These are phyloP conservation scores for Persicaria maculosa DNA, from an alignment of 148 eudicot species.

Conservation along the genomic window DNA sequence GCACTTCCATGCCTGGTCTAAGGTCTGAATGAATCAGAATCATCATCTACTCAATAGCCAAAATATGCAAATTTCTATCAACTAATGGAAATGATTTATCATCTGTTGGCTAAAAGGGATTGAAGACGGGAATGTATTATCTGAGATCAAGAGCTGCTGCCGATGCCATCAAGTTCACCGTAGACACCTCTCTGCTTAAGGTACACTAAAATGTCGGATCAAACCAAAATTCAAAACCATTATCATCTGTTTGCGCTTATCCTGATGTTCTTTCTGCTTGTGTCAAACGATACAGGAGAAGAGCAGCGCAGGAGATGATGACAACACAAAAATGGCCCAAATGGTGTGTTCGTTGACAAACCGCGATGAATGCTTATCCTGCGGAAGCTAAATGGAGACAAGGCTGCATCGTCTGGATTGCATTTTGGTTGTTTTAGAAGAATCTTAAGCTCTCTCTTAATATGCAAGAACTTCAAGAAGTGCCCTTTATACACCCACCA, in stretches of 20 bases:
- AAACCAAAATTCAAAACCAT: background rate
- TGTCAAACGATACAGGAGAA: constrained; percentile 42
- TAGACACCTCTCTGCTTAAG: constrained; percentile 72
- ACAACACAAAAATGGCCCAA: constrained; percentile 52
- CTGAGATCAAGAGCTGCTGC: constrained; percentile 92
- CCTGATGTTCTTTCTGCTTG: background rate
- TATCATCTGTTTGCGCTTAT: background rate
- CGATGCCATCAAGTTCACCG: constrained; percentile 97
- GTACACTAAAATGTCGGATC: constrained; percentile 19
- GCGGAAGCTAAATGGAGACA: constrained; percentile 52
- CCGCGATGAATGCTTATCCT: constrained; percentile 82
- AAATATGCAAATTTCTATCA: background rate
- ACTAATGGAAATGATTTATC: background rate
- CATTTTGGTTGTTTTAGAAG: background rate
- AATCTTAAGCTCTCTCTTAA: background rate
- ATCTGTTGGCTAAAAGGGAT: constrained; percentile 36
- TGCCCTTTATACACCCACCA: too few relatives aligned
- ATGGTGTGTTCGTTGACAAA: constrained; percentile 80
- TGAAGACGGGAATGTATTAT: constrained; percentile 98
- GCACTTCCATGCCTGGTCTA: constrained; percentile 75
- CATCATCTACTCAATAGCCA: background rate
- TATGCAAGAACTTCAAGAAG: background rate
- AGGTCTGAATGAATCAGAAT: constrained; percentile 19
- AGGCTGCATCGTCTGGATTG: background rate
- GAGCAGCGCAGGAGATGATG: constrained; percentile 33